Evolutionary conservation across 805 yeast species (phyloP).

Genomic region (Wickerhamomyces canadensis): DNA sequence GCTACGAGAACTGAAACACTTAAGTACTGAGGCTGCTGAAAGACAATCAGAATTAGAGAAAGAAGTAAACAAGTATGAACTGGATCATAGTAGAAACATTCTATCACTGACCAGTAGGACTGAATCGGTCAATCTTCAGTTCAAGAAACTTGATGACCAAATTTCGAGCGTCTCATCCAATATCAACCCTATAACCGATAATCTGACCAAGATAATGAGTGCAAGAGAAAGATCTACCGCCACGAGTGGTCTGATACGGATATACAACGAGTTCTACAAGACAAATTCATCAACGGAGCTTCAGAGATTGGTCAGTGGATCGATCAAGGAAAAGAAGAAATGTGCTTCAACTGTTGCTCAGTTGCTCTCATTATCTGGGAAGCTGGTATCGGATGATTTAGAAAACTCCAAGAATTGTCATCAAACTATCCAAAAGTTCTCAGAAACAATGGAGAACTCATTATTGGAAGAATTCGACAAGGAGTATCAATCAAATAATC

Average conservation of each 20-base stretch:
- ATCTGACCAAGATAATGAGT: slow-evolving; percentile 59
- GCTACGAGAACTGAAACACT: slow-evolving; percentile 57
- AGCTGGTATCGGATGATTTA: slow-evolving; percentile 51
- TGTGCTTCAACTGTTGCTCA: slow-evolving; percentile 70
- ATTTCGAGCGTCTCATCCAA: slow-evolving; percentile 53
- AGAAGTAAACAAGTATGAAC: slow-evolving; percentile 56
- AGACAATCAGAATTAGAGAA: slow-evolving; percentile 47
- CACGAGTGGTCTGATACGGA: slow-evolving; percentile 66
- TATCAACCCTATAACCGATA: slow-evolving; percentile 66
- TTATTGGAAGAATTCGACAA: slow-evolving; percentile 65
- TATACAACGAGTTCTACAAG: slow-evolving; percentile 71
- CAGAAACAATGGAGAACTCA: slow-evolving; percentile 70
- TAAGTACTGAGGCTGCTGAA: slow-evolving; percentile 50
- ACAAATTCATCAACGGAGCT: slow-evolving; percentile 44
- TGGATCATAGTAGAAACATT: slow-evolving; percentile 64
- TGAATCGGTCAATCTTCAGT: slow-evolving; percentile 39
- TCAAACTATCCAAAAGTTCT: slow-evolving; percentile 53
- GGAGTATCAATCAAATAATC: slow-evolving; percentile 67
- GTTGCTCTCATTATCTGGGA: slow-evolving; percentile 56
- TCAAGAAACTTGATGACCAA: slow-evolving; percentile 43
- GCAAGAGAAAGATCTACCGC: slow-evolving; percentile 69
- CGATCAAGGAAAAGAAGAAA: slow-evolving; percentile 49
- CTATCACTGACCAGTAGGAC: slow-evolving; percentile 46
- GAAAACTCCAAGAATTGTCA: slow-evolving; percentile 35
- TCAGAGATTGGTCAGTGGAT: slow-evolving; percentile 47